These are phyloP conservation scores for Syzygium grande DNA, from an alignment of 345 rosid species.

Conservation along the genomic window DNA sequence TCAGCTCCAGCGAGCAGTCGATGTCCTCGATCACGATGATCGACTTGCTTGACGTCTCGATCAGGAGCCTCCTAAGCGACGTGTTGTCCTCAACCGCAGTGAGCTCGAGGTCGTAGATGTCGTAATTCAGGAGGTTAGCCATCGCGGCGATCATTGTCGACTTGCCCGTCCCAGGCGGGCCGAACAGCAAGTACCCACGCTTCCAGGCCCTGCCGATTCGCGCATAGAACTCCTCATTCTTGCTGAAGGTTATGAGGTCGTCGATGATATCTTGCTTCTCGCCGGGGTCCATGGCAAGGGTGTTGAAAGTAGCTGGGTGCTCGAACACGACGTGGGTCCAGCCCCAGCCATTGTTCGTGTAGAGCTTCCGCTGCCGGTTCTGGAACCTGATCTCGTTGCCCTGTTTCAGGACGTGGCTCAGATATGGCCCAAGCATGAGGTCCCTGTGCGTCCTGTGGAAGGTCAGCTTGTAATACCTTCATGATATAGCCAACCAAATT, in stretches of 20 bases:
- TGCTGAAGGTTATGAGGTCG: constrained; percentile 4
- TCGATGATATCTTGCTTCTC: constrained; percentile 7
- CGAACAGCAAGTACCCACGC: constrained; percentile 6
- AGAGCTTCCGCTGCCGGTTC: constrained; percentile 8
- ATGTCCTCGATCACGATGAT: constrained; percentile 18
- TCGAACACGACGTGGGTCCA: constrained; percentile 16
- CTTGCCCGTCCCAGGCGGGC: constrained; percentile 19
- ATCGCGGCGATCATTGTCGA: constrained; percentile 20
- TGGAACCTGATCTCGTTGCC: constrained; percentile 1
- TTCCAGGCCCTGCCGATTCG: constrained; percentile 13
- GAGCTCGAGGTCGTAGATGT: constrained; percentile 12
- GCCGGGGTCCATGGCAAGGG: constrained; percentile 10
- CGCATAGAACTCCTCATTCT: constrained; percentile 8
- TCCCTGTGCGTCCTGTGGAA: constrained; percentile 1
- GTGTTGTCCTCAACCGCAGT: constrained; percentile 13
- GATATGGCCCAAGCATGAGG: not conserved
- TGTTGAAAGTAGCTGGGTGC: constrained; percentile 14
- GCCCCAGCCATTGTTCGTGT: not conserved
- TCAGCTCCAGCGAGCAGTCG: constrained; percentile 16
- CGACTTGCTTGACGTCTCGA: constrained; percentile 14
- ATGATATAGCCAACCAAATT: too few relatives aligned
- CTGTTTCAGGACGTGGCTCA: not conserved
- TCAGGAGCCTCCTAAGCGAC: constrained; percentile 9
- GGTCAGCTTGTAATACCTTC: constrained; percentile 1
- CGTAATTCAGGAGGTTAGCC: constrained; percentile 9